These are phyloP conservation scores for Chloroidium sp. DNA, from an alignment of 163 green algal species.

Conservation along the genomic window DNA sequence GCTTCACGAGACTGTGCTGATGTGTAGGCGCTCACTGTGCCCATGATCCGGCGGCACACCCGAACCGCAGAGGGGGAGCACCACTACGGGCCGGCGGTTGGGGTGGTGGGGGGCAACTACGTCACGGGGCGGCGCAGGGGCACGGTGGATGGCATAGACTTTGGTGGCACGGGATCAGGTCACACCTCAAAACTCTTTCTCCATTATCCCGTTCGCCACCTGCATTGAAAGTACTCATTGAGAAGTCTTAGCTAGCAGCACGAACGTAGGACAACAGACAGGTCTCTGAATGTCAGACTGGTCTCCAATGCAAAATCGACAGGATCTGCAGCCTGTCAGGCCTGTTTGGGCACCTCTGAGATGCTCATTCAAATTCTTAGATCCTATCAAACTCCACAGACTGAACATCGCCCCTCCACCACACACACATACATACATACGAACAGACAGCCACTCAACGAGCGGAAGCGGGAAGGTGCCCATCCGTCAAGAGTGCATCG, in stretches of 20 bases:
- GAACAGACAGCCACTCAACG: background rate
- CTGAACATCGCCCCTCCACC: background rate
- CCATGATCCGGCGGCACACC: slow-evolving; percentile 77
- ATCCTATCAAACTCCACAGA: too few species aligned
- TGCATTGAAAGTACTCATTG: too few species aligned
- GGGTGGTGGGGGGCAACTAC: slow-evolving; percentile 89
- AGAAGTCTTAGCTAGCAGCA: too few species aligned
- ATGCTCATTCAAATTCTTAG: too few species aligned
- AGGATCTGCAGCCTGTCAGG: too few species aligned
- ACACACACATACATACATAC: slow-evolving; percentile 1
- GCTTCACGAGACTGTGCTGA: background rate
- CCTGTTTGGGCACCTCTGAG: too few species aligned
- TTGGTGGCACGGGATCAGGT: slow-evolving; percentile 63
- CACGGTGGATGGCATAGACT: slow-evolving; percentile 87
- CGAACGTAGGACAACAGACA: too few species aligned
- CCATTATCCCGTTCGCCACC: too few species aligned
- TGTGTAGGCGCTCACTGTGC: slow-evolving; percentile 60
- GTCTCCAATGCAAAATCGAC: too few species aligned
- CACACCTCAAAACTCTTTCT: too few species aligned
- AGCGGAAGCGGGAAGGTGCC: background rate
- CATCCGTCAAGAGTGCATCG: background rate
- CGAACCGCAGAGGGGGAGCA: slow-evolving; percentile 43
- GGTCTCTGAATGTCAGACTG: too few species aligned
- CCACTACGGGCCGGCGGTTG: slow-evolving; percentile 51
- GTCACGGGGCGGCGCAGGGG: slow-evolving; percentile 77